Base-by-base conservation (phyloP, 768 basidiomycete species). In the Paxillus ammoniavirescens region DNA sequence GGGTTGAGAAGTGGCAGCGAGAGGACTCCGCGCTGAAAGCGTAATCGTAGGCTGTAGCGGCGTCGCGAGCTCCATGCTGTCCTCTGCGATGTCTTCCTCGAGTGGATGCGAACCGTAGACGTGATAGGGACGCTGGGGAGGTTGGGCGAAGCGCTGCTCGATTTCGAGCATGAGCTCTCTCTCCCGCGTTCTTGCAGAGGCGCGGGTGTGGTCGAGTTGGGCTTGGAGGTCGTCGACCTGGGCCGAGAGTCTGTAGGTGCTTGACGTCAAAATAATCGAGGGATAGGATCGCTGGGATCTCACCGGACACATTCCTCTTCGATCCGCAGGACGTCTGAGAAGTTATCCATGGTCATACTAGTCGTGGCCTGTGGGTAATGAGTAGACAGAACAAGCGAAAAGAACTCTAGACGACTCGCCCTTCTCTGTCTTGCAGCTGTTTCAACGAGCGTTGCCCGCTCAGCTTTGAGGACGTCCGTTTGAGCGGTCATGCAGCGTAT, bases 1-100 rank as follows among this genome's bases (percentile, higher is more conserved):
- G 23, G 3, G 48, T 7, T 21, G n/a, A 3, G 48, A 26, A 41
- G 49, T 40, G 40, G 43, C 12, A 17, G 26, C 45, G 8, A 31
- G 36, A 26, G 31, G 23, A 10, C 36, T 26, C 13, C 21, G 42
- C 1, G 14, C 23, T 1, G 69, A 50, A 9, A 59, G 52, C 15
- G 66, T 40, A n/a, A 61, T 55, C 12, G 63, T 74, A 13, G 77
- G 77, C 45, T 72, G 48, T 10, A 82, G 64, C n/a, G 81, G 79
- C 6, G 79, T 79, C 4, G 73, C 79, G 5, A 82, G 74, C 43
- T 80, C 79, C 81, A 82, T 81, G 5, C 75, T 76, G 49, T 73
- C 65, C 49, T 78, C 77, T 31, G 74, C 70, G 14, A 70, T 58
- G 10, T 61, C 59, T 9, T 56, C 65, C 9, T 74, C 77, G 4